Evolutionary conservation across 495 filamentous ascomycete genomes (phyloP), one percentile per base, ranked within the genome.

Genomic region (Thermothielavioides terrestris): DNA sequence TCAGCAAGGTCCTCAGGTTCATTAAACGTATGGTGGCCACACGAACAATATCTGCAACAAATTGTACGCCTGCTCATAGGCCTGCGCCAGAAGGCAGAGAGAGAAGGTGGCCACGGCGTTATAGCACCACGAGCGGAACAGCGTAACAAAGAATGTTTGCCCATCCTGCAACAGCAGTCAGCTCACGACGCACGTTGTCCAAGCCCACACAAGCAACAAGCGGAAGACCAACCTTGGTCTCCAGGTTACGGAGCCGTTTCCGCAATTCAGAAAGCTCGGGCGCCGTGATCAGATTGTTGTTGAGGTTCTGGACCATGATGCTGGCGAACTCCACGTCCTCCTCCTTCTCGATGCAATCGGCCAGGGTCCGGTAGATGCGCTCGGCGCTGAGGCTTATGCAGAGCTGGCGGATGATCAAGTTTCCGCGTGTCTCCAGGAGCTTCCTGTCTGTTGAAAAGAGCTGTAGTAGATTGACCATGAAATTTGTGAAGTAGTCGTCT

Each of bases 241-340:
- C 92, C 10, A 95, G 73, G 61, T 92, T 97, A 23, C 91, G 77
- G 40, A 99, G 73, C 17, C 92, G 76, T 64, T 94, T 95, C 38
- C 94, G 78, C 37, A 99, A 72, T 43, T 95, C 94, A 0, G 88
- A 81, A 27, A 99, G 74, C 61, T 99, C 89, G 0, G 94, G 94
- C 0, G 94, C 94, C 10, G 94, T 99, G 55, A 97, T 97, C 17
- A 99, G 77, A 56, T 97, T 99, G 60, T 99, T 99, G 68, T 99
- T 99, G 37, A 99, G 74, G 64, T 97, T 96, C 61, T 97, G 94
- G 22, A 99, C 89, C 94, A 99, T 99, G 57, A 97, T 99, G 55
- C 90, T 95, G 15, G 94, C 89, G 66, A 99, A 99, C 63, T 97
- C 94, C 27, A 96, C 77, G 62, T 99, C 92, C 72, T 97, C 91